phyloP scores from a whole-genome alignment of 768 basidiomycete species.

The Phylloporus sp. region DNA sequence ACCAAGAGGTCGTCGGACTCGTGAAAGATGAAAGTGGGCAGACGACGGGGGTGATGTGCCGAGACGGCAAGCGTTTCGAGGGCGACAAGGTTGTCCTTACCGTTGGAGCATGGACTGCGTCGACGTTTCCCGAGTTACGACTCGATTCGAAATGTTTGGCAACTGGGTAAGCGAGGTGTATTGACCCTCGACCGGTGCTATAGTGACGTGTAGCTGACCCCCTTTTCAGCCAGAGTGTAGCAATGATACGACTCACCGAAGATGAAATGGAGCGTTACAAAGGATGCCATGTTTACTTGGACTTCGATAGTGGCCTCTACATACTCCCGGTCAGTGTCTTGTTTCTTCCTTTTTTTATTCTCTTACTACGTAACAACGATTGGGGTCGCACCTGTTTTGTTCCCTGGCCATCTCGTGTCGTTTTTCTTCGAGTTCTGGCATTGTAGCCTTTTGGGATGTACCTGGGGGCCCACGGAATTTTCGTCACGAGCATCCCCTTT shows the following conservation, averaged over 20 bases:
- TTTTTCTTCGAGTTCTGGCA: neutral
- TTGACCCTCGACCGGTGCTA: too few species aligned
- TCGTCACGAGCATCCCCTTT: neutral
- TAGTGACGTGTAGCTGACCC: neutral
- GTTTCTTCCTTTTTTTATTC: neutral
- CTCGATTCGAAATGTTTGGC: constrained; percentile 55
- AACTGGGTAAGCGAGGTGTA: constrained; percentile 60
- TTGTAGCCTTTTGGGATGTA: neutral
- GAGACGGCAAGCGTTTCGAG: constrained; percentile 48
- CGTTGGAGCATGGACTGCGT: constrained; percentile 82
- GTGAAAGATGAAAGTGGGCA: constrained; percentile 33
- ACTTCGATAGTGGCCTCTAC: constrained; percentile 74
- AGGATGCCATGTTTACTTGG: constrained; percentile 62
- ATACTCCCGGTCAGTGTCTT: constrained; percentile 63
- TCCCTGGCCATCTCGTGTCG: too few species aligned
- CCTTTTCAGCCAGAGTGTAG: constrained; percentile 66
- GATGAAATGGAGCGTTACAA: constrained; percentile 64
- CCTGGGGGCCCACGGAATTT: neutral
- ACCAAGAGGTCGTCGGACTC: constrained; percentile 53
- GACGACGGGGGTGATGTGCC: constrained; percentile 58
- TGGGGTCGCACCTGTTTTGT: neutral
- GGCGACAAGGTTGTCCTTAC: constrained; percentile 67
- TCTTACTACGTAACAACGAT: neutral
- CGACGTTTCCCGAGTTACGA: constrained; percentile 58
- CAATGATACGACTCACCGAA: constrained; percentile 64